Evolutionary conservation across 2,329 filamentous ascomycete genomes (phyloP).

Genomic region (Alternaria metachromatica): DNA sequence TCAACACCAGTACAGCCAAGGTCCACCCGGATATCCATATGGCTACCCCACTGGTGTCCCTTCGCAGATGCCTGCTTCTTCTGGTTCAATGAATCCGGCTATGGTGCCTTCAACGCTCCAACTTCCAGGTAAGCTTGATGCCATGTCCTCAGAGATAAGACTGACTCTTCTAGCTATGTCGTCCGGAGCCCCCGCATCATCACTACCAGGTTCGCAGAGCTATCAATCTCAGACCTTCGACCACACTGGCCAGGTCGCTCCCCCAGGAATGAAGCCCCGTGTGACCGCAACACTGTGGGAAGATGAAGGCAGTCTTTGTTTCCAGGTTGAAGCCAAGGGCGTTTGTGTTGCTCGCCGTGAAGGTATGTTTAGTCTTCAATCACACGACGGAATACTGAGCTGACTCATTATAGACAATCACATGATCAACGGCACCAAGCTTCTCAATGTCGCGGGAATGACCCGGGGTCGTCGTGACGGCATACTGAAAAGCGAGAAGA

Average conservation of each 20-base stretch:
- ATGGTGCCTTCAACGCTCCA: slow-evolving; percentile 76
- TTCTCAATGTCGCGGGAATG: slow-evolving; percentile 97
- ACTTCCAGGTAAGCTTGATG: slow-evolving; percentile 55
- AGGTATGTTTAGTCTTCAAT: slow-evolving; percentile 60
- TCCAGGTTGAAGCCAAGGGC: slow-evolving; percentile 94
- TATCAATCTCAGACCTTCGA: slow-evolving; percentile 68
- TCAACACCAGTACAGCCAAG: slow-evolving; percentile 67
- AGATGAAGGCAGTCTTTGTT: slow-evolving; percentile 96
- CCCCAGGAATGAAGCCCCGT: slow-evolving; percentile 92
- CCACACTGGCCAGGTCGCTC: slow-evolving; percentile 88
- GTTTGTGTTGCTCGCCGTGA: slow-evolving; percentile 95
- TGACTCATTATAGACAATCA: slow-evolving; percentile 74
- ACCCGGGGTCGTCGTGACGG: slow-evolving; percentile 93
- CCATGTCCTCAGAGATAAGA: not conserved
- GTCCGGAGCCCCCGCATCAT: slow-evolving; percentile 37
- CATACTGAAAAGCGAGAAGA: slow-evolving; percentile 97
- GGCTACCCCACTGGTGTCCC: slow-evolving; percentile 78
- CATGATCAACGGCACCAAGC: slow-evolving; percentile 98
- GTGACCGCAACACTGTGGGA: slow-evolving; percentile 98
- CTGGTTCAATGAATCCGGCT: slow-evolving; percentile 67
- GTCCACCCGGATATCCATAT: slow-evolving; percentile 70
- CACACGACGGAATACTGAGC: not conserved
- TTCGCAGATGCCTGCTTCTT: slow-evolving; percentile 74
- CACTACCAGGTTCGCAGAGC: slow-evolving; percentile 39
- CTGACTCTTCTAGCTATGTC: slow-evolving; percentile 41